Base-by-base conservation (phyloP, 129 eudicot species). In the Sambucus nigra region DNA sequence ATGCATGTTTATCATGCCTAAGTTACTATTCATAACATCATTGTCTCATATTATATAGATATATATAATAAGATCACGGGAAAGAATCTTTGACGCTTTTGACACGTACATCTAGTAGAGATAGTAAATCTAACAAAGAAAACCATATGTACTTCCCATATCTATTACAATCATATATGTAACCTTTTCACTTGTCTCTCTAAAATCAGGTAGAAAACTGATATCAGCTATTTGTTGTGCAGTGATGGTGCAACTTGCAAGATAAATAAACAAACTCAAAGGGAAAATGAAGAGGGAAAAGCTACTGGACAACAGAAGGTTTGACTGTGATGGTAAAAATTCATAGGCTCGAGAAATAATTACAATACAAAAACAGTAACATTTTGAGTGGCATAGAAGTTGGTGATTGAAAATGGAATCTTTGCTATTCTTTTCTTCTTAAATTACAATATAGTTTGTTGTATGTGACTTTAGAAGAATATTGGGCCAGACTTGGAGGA, bases 371-470 rank as follows among this genome's bases (percentile, higher is more conserved):
- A n/a, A 60, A 45, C 19, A 51, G 21, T 40, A 42, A 64, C 50
- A 27, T 15, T 1, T 8, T 64, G 21, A 61, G 70, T 59, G 68
- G 49, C 73, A 55, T 53, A 32, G 80, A 54, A 53, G 65, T 67
- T 58, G 81, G 63, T 79, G 65, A 21, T 26, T 56, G 55, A 69
- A 7, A 67, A 57, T 25, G 44, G 70, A 75, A 68, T 64, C 66
- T 60, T 53, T 39, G 1, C 48, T 21, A 29, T 29, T 29, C 35
- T 29, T 29, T 29, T 29, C 8, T 3, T 8, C 8, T 4, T 29
- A 4, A 3, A 29, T 29, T 35, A 35, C 8, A 7, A 8, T 35
- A 8, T 7, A 35, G 42, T 35, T 35, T 64, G 50, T 26, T 20
- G 16, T 42, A 42, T 42, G 48, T 32, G 75, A 46, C 66, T 69